These are phyloP conservation scores for Corymbia maculata DNA, from an alignment of 345 rosid genomes.

Conservation along the genomic window DNA sequence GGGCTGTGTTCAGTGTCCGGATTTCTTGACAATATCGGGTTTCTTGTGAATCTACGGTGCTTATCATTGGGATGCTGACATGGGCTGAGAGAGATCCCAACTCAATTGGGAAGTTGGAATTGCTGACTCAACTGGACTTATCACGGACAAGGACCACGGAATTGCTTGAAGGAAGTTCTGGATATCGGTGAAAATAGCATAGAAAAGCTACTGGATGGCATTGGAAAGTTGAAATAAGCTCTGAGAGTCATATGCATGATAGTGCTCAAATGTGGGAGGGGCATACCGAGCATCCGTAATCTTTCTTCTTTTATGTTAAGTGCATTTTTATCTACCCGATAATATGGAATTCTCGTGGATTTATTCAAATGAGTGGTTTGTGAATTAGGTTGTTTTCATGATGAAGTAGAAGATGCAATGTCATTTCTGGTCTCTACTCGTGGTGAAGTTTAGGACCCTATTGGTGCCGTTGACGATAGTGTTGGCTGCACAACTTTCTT, in stretches of 20 bases:
- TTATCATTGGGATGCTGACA: not conserved
- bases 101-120: not conserved
- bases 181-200: not conserved
- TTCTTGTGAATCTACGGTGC: not conserved
- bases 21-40: fast-evolving
- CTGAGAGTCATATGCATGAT: not conserved
- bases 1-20: too few relatives aligned
- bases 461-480: not conserved
- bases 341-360: not conserved
- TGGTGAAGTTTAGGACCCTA: not conserved
- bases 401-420: fast-evolving
- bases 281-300: not conserved
- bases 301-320: not conserved
- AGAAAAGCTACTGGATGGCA: not conserved
- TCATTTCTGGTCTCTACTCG: not conserved
- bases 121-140: not conserved
- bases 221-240: not conserved
- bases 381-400: not conserved
- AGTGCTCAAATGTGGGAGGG: not conserved
- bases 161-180: not conserved
- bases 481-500: not conserved
- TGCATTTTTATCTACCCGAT: not conserved
- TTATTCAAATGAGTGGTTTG: not conserved
- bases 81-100: not conserved
- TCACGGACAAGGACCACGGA: fast-evolving